Evolutionary conservation across 1,284 basidiomycete genomes (phyloP).

Genomic region (Veloboletus limbatus): DNA sequence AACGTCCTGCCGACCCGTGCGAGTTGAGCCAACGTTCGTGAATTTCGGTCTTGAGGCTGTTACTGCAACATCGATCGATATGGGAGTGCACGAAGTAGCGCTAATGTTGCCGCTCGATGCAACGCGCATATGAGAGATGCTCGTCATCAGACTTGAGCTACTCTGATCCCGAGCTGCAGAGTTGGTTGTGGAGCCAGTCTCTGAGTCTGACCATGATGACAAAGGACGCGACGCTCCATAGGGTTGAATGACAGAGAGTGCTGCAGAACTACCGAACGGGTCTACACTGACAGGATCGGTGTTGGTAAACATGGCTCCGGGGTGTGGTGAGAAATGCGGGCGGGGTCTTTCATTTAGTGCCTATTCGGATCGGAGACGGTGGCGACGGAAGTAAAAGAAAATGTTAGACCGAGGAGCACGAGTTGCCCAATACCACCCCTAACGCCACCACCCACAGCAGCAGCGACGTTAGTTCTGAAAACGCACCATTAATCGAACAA

Average conservation of each 20-base stretch:
- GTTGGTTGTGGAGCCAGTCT: not conserved
- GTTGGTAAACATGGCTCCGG: constrained; percentile 2
- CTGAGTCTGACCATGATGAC: constrained; percentile 9
- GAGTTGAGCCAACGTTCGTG: not conserved
- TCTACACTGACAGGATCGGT: not conserved
- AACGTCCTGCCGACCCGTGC: not conserved
- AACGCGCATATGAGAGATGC: not conserved
- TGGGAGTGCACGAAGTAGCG: not conserved
- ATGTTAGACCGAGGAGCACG: constrained; percentile 9
- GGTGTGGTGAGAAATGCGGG: constrained; percentile 5
- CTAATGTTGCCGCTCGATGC: constrained; percentile 6
- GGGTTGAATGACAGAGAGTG: not conserved
- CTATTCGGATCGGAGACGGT: constrained; percentile 1
- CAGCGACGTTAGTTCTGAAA: constrained; percentile 11
- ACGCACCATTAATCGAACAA: not conserved
- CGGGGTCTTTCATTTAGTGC: constrained; percentile 6
- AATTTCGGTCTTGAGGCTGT: not conserved
- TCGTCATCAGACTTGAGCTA: not conserved
- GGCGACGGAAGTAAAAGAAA: constrained; percentile 15
- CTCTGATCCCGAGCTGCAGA: not conserved
- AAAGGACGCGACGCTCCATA: constrained; percentile 4
- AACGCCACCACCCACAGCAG: constrained; percentile 15
- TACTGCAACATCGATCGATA: not conserved
- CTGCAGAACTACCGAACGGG: constrained; percentile 7
- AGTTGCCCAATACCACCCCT: constrained; percentile 21